Conservation (phyloP, 2,329 filamentous ascomycete species). For the Penicillium sp. region DNA sequence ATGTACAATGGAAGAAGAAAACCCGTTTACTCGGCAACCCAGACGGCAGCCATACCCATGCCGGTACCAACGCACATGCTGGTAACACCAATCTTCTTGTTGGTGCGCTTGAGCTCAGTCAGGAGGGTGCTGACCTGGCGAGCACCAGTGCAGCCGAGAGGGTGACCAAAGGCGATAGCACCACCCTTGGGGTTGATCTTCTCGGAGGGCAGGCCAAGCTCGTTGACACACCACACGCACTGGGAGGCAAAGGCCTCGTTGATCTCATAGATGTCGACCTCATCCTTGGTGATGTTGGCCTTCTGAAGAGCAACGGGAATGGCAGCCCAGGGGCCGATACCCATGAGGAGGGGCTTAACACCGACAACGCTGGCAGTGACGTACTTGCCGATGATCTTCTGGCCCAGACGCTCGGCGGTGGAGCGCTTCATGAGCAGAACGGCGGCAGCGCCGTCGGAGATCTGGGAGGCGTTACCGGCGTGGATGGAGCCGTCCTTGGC, state of each 20-base stretch:
- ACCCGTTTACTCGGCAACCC: slow-evolving; percentile 79
- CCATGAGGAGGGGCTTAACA: slow-evolving; percentile 92
- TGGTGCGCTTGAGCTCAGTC: slow-evolving; percentile 83
- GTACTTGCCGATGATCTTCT: slow-evolving; percentile 90
- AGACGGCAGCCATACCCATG: slow-evolving; percentile 97
- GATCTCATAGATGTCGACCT: slow-evolving; percentile 98
- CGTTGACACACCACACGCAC: slow-evolving; percentile 89
- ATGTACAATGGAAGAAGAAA: slow-evolving; percentile 21
- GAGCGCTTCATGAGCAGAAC: slow-evolving; percentile 94
- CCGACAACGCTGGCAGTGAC: slow-evolving; percentile 84
- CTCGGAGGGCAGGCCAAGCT: slow-evolving; percentile 77
- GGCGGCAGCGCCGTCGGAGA: slow-evolving; percentile 92
- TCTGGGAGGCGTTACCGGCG: slow-evolving; percentile 93
- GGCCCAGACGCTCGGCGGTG: slow-evolving; percentile 83
- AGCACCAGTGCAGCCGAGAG: slow-evolving; percentile 90
- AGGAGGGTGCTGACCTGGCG: slow-evolving; percentile 90
- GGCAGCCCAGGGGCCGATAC: slow-evolving; percentile 90
- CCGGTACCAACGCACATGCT: slow-evolving; percentile 97
- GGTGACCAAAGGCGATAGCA: slow-evolving; percentile 94
- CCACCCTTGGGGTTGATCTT: slow-evolving; percentile 98
- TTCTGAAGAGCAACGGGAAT: slow-evolving; percentile 91
- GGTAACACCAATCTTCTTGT: slow-evolving; percentile 84
- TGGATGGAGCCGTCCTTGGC: slow-evolving; percentile 91
- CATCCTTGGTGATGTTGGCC: slow-evolving; percentile 81
- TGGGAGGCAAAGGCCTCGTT: slow-evolving; percentile 98